Percentiles rank a stretch among this genome's conserved stretches.
Conservation (phyloP, 1,139 yeast genomes). For the Zygoascus meyerae region DNA sequence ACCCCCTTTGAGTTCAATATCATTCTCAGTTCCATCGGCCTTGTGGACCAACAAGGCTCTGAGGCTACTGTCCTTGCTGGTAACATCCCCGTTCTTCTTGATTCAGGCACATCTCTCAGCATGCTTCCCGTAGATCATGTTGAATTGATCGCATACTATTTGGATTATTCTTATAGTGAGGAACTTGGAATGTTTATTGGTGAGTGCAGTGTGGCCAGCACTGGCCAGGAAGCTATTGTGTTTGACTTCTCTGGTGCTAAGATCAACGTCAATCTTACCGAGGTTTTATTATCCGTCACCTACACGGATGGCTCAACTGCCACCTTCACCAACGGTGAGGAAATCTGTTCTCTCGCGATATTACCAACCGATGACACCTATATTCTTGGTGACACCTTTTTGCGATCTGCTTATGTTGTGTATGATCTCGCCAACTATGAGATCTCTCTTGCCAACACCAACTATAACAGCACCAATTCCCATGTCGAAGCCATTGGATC, state of each 20-base stretch:
- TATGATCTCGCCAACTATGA: constrained; percentile 63
- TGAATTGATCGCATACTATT: constrained; percentile 20
- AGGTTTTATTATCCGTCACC: constrained; percentile 23
- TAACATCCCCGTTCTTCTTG: constrained; percentile 27
- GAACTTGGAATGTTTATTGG: constrained; percentile 18
- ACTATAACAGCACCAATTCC: constrained; percentile 20
- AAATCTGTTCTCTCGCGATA: constrained; percentile 29
- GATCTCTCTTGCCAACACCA: constrained; percentile 62
- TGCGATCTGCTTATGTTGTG: constrained; percentile 69
- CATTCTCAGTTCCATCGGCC: constrained; percentile 17
- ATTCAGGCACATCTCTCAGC: constrained; percentile 35
- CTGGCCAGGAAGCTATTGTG: constrained; percentile 17
- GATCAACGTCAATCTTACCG: constrained; percentile 25
- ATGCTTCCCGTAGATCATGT: constrained; percentile 26
- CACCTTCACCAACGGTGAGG: constrained; percentile 20
- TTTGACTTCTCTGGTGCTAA: constrained; percentile 30
- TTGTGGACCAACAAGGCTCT: constrained; percentile 13
- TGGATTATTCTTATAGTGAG: constrained; percentile 21
- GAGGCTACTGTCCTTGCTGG: constrained; percentile 12
- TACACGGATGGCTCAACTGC: constrained; percentile 18
- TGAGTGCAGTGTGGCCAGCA: constrained; percentile 3
- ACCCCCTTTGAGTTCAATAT: constrained; percentile 20
- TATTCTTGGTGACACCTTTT: constrained; percentile 67
- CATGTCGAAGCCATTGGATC: constrained; percentile 24
- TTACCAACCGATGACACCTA: constrained; percentile 11